Conservation (phyloP, 2,329 filamentous ascomycete genomes). For the Talaromyces amestolkiae region DNA sequence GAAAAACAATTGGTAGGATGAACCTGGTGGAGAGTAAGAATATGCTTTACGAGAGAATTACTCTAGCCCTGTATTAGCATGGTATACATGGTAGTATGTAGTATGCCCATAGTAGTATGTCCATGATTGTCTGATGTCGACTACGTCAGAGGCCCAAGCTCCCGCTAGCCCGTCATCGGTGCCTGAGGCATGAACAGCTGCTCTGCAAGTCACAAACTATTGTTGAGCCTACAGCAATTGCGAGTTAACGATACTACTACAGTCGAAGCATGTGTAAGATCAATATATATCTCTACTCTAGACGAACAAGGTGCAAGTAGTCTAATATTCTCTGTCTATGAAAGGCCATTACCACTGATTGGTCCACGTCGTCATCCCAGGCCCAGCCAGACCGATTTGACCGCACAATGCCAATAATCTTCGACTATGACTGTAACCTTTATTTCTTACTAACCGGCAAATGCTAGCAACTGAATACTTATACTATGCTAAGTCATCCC, state of each 20-base stretch:
- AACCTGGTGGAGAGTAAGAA: too few species aligned
- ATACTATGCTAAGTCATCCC: neutral
- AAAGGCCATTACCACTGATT: constrained; percentile 18
- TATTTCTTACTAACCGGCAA: neutral
- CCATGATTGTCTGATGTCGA: neutral
- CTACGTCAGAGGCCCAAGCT: constrained; percentile 20
- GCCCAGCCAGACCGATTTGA: neutral
- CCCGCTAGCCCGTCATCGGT: neutral
- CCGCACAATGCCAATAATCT: neutral
- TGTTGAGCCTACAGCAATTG: too few species aligned
- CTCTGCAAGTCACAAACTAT: neutral
- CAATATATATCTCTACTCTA: too few species aligned
- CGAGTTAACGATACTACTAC: too few species aligned
- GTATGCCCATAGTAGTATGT: too few species aligned
- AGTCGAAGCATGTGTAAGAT: too few species aligned
- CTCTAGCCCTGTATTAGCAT: too few species aligned
- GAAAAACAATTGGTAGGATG: too few species aligned
- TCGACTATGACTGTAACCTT: neutral
- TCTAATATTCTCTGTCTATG: too few species aligned
- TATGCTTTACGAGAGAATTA: too few species aligned
- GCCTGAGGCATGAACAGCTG: neutral
- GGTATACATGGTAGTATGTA: neutral
- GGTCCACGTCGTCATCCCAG: constrained; percentile 8
- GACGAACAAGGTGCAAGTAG: neutral
- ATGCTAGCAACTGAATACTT: neutral